phyloP scores from a whole-genome alignment of 495 filamentous ascomycete species.

The Clohesyomyces aquaticus region DNA sequence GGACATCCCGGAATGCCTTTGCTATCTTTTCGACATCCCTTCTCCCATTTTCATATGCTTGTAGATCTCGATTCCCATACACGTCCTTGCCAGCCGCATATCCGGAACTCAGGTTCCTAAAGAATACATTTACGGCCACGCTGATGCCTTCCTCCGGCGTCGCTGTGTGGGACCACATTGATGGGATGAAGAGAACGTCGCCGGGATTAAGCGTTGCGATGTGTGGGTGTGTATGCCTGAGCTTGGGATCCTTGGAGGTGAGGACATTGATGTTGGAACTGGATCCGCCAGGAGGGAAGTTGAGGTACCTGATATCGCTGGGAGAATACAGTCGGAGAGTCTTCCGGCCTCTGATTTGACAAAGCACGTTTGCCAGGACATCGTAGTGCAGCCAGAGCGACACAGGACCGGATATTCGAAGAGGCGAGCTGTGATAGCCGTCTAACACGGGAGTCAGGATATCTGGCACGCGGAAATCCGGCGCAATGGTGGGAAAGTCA shows the following conservation, averaged over 20 bases:
- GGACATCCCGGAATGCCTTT: slow-evolving; percentile 68
- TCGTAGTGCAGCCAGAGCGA: slow-evolving; percentile 95
- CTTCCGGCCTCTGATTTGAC: slow-evolving; percentile 74
- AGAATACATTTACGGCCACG: slow-evolving; percentile 85
- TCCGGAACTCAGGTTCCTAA: slow-evolving; percentile 66
- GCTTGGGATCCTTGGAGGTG: slow-evolving; percentile 47
- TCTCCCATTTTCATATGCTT: slow-evolving; percentile 80
- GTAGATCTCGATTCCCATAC: slow-evolving; percentile 85
- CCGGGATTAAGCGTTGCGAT: slow-evolving; percentile 68
- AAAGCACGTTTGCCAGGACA: slow-evolving; percentile 88
- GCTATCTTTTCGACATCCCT: slow-evolving; percentile 69
- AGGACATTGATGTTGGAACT: slow-evolving; percentile 79
- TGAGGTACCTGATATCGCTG: slow-evolving; percentile 67
- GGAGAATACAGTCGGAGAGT: slow-evolving; percentile 78
- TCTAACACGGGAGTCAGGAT: slow-evolving; percentile 60
- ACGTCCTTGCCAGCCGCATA: slow-evolving; percentile 82
- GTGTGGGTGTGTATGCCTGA: slow-evolving; percentile 65
- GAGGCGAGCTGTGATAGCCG: slow-evolving; percentile 75
- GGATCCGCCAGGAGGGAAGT: slow-evolving; percentile 74
- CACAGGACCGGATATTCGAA: slow-evolving; percentile 79
- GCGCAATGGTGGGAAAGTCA: slow-evolving; percentile 71
- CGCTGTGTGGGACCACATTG: slow-evolving; percentile 83
- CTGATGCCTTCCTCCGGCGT: slow-evolving; percentile 65
- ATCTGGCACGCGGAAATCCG: slow-evolving; percentile 72
- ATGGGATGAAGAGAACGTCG: slow-evolving; percentile 79